Evolutionary conservation across 2,329 filamentous ascomycete species (phyloP).

Genomic region (Exserohilum rostratum): DNA sequence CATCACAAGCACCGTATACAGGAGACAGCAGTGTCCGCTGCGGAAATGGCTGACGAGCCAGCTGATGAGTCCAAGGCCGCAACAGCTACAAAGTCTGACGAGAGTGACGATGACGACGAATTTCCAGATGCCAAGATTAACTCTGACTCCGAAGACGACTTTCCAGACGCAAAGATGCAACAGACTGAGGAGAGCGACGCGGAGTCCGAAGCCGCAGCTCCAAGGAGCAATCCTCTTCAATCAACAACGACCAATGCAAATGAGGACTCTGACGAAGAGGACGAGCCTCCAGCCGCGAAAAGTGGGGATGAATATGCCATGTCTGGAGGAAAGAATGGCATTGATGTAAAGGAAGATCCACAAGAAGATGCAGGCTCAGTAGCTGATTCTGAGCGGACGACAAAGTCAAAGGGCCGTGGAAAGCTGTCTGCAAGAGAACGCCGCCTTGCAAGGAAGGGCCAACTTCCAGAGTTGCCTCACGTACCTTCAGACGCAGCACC

Average conservation of each 20-base stretch:
- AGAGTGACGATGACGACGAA: conserved; percentile 51
- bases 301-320: conserved; percentile 9
- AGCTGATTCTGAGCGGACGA: conserved; percentile 36
- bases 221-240: conserved; percentile 50
- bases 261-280: conserved; percentile 34
- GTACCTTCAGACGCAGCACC: conserved; percentile 20
- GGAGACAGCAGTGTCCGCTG: conserved; percentile 40
- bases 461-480: conserved; percentile 23
- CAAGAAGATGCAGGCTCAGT: conserved; percentile 37
- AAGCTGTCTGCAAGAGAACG: conserved; percentile 50
- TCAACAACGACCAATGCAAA: conserved; percentile 18
- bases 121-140: conserved; percentile 53
- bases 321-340: conserved; percentile 18
- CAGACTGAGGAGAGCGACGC: conserved; percentile 47
- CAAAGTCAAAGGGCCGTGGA: conserved; percentile 31
- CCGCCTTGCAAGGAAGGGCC: conserved; percentile 47
- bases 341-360: conserved; percentile 16
- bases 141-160: conserved; percentile 52
- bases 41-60: conserved; percentile 27
- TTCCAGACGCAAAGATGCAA: conserved; percentile 51
- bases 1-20: conserved; percentile 76
- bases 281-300: conserved; percentile 19
- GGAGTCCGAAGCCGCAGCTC: conserved; percentile 40
- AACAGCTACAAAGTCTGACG: conserved; percentile 31
- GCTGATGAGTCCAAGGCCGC: conserved; percentile 19